These are phyloP conservation scores for Magnusiomyces ingens DNA, from an alignment of 1,139 yeast species.

Conservation along the genomic window DNA sequence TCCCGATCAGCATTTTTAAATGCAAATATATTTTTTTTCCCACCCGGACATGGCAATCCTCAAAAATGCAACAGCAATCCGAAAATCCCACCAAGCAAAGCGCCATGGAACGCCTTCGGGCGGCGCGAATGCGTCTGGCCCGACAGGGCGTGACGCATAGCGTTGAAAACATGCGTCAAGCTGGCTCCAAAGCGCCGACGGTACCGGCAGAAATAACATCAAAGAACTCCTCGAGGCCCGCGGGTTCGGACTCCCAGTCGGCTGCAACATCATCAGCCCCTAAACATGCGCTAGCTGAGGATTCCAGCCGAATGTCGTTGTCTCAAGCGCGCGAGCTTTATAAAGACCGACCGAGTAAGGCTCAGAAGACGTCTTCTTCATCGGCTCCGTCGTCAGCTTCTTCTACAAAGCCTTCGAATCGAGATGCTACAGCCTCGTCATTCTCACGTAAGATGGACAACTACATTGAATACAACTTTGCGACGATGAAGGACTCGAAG, in stretches of 20 bases:
- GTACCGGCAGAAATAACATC: too few species aligned
- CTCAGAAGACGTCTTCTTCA: background rate
- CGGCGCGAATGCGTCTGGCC: constrained; percentile 35
- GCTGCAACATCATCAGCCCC: background rate
- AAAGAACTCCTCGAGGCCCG: too few species aligned
- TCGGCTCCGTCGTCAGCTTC: background rate
- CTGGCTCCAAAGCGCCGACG: background rate
- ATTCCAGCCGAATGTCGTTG: background rate
- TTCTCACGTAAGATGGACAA: constrained; percentile 35
- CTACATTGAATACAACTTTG: constrained; percentile 82
- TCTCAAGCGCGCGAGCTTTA: background rate
- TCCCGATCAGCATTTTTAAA: too few species aligned
- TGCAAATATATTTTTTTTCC: too few species aligned
- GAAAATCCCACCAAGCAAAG: constrained; percentile 53
- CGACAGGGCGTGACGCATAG: constrained; percentile 10
- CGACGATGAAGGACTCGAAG: constrained; percentile 78
- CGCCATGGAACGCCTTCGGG: constrained; percentile 52
- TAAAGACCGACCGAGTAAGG: background rate
- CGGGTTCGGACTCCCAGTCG: background rate
- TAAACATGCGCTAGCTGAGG: constrained; percentile 1
- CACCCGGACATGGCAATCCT: too few species aligned
- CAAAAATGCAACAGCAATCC: constrained; percentile 14
- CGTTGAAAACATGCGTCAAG: constrained; percentile 2
- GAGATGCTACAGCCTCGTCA: background rate
- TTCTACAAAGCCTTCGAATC: background rate